These are phyloP conservation scores for Cercospora berteroae DNA, from an alignment of 2,329 filamentous ascomycete genomes.

Conservation along the genomic window DNA sequence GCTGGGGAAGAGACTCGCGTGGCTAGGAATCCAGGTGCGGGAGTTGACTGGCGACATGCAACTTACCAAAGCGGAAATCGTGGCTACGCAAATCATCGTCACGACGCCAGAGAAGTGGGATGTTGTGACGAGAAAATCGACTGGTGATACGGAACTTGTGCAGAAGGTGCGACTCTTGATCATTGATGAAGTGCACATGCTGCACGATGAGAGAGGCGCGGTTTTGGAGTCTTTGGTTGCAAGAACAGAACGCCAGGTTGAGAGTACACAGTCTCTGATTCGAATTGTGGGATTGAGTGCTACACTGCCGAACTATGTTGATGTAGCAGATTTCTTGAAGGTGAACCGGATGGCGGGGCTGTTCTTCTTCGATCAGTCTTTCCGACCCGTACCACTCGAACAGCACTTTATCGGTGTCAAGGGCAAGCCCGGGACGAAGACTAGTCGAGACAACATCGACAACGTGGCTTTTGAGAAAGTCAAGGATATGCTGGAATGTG, in stretches of 20 bases:
- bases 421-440: conserved; percentile 77
- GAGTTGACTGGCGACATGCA: conserved; percentile 99
- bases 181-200: conserved; percentile 99
- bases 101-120: conserved; percentile 99
- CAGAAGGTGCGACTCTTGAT: conserved; percentile 95
- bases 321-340: conserved; percentile 94
- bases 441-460: conserved; percentile 86
- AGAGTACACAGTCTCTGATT: conserved; percentile 96
- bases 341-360: conserved; percentile 90
- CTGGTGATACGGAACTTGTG: conserved; percentile 93
- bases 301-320: conserved; percentile 92
- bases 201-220: conserved; percentile 94
- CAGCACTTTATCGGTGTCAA: conserved; percentile 97
- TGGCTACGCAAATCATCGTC: conserved; percentile 95
- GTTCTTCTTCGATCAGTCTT: conserved; percentile 96
- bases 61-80: conserved; percentile 91
- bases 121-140: conserved; percentile 94
- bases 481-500: conserved; percentile 81
- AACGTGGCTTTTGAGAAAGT: conserved; percentile 89
- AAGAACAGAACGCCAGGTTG: conserved; percentile 90
- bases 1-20: conserved; percentile 83
- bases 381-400: conserved; percentile 90
- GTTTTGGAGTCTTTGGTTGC: conserved; percentile 95
- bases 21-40: conserved; percentile 87
- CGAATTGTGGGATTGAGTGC: conserved; percentile 93